phyloP scores from a whole-genome alignment of 345 rosid species.

The Citropsis articulata region DNA sequence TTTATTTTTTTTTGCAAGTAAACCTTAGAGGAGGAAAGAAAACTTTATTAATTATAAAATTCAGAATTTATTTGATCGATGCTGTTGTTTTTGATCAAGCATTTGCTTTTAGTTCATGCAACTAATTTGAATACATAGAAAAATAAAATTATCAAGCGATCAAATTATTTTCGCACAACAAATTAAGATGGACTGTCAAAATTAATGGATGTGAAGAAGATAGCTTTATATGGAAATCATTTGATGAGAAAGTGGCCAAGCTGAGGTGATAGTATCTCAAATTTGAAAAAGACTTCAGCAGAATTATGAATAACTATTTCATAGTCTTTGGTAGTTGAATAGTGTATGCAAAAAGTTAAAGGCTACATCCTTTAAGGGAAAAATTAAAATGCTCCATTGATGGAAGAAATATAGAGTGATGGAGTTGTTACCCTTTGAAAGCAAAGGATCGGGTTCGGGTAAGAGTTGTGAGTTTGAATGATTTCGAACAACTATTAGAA shows the following conservation, averaged over 20 bases:
- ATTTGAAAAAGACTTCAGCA: conserved; percentile 20
- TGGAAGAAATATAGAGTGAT: not conserved
- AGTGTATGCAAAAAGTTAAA: not conserved
- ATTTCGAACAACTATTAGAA: too few species aligned
- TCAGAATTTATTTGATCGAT: not conserved
- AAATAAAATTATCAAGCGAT: not conserved
- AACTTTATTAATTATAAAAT: not conserved
- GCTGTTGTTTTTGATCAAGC: not conserved
- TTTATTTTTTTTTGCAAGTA: too few species aligned
- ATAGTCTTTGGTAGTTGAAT: conserved; percentile 19
- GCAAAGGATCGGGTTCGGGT: not conserved
- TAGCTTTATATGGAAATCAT: conserved; percentile 21
- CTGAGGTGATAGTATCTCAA: conserved; percentile 12
- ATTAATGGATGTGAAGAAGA: conserved; percentile 16
- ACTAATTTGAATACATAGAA: not conserved
- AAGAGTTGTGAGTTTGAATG: too few species aligned
- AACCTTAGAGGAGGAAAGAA: too few species aligned
- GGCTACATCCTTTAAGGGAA: not conserved
- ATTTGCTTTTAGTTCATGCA: not conserved
- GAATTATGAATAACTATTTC: not conserved
- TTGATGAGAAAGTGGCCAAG: conserved; percentile 15
- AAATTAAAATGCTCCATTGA: not conserved
- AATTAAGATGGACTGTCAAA: conserved; percentile 26
- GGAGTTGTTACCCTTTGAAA: not conserved
- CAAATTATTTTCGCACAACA: not conserved